phyloP scores from a whole-genome alignment of 179 eudicot species.

The Gypsophila paniculata region DNA sequence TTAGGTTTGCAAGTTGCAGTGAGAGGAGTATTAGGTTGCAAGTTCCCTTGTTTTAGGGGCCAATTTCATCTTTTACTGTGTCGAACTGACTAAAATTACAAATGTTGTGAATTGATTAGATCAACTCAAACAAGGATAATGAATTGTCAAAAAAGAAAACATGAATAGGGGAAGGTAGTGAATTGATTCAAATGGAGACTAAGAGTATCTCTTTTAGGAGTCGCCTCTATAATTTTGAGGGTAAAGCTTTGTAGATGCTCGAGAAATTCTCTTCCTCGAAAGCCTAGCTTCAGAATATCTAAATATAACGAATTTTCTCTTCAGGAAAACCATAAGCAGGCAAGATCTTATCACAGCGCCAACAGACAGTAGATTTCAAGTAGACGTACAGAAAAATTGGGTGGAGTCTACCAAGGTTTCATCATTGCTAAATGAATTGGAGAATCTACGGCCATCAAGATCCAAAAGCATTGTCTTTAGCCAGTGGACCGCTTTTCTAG shows the following conservation, averaged over 20 bases:
- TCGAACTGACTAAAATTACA: not conserved
- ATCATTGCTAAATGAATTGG: constrained; percentile 66
- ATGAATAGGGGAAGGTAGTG: not conserved
- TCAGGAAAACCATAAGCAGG: constrained; percentile 66
- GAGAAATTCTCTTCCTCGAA: not conserved
- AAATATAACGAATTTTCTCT: constrained; percentile 10
- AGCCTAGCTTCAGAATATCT: not conserved
- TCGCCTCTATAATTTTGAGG: not conserved
- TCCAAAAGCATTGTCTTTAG: constrained; percentile 91
- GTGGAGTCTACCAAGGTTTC: constrained; percentile 90
- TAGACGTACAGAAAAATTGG: constrained; percentile 89
- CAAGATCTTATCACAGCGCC: constrained; percentile 94
- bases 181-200: not conserved
- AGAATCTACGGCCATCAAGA: constrained; percentile 54
- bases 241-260: not conserved
- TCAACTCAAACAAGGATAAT: not conserved
- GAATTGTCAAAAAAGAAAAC: not conserved
- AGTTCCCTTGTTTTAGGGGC: too few relatives aligned
- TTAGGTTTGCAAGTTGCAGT: too few relatives aligned
- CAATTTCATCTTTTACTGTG: not conserved
- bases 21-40: too few relatives aligned
- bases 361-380: constrained; percentile 76
- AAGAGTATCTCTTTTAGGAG: not conserved
- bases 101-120: not conserved
- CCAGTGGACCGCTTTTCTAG: constrained; percentile 98